Conservation (phyloP, 352 stramenopile species). For the Globisporangium polare region DNA sequence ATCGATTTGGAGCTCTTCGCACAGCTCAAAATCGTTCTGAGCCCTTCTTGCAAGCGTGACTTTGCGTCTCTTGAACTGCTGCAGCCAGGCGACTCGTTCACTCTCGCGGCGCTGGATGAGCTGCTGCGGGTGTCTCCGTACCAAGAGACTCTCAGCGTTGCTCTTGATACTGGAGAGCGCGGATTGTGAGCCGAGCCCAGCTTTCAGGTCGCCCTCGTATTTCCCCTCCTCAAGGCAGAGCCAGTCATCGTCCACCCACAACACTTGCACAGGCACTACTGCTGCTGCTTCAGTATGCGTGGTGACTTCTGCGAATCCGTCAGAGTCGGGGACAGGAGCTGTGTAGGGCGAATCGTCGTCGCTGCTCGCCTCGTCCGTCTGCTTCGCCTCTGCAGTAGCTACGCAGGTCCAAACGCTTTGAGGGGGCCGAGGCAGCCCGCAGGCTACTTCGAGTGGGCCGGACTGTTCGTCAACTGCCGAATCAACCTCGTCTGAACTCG, state of each 20-base stretch:
- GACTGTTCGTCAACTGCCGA: not conserved
- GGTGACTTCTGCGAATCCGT: not conserved
- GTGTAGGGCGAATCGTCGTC: not conserved
- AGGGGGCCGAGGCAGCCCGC: not conserved
- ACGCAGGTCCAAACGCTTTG: not conserved
- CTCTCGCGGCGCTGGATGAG: constrained; percentile 29
- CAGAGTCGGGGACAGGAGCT: not conserved
- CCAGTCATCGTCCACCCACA: constrained; percentile 48
- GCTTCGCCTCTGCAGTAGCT: not conserved
- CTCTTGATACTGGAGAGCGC: not conserved
- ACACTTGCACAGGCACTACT: not conserved
- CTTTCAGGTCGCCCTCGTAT: constrained; percentile 16
- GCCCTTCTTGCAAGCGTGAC: not conserved
- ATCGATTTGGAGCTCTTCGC: not conserved
- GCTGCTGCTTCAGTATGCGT: not conserved
- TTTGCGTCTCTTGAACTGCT: not conserved
- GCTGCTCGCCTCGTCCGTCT: not conserved
- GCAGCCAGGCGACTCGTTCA: constrained; percentile 13
- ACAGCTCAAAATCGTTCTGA: not conserved
- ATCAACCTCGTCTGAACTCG: not conserved
- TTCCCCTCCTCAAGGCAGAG: constrained; percentile 47
- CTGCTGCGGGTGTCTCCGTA: constrained; percentile 35
- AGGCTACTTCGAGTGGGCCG: not conserved
- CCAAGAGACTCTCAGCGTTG: constrained; percentile 21
- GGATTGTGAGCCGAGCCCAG: not conserved